Conservation (phyloP, 129 eudicot genomes). For the Tanacetum coccineum region DNA sequence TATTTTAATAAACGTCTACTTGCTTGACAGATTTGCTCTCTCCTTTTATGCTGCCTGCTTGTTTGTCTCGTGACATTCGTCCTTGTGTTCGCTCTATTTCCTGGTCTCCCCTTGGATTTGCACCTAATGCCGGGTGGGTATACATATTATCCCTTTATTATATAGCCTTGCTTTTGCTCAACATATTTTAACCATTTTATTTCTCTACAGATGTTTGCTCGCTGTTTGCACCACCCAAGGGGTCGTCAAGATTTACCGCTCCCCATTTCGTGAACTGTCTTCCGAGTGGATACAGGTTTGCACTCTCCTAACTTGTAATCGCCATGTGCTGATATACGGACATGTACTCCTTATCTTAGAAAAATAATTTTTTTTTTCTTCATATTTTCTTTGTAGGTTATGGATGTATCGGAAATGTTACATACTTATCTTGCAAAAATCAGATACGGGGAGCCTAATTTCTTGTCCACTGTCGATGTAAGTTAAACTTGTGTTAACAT, state of each 20-base stretch:
- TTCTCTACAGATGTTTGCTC: constrained; percentile 66
- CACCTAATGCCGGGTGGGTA: constrained; percentile 67
- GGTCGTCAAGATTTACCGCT: constrained; percentile 68
- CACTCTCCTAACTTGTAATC: too few relatives aligned
- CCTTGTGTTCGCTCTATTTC: constrained; percentile 81
- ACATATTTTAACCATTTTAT: neutral
- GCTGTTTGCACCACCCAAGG: constrained; percentile 90
- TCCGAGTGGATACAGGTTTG: constrained; percentile 94
- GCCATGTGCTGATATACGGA: too few relatives aligned
- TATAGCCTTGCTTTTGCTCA: too few relatives aligned
- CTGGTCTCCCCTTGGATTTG: constrained; percentile 86
- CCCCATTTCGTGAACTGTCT: constrained; percentile 67
- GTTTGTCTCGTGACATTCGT: constrained; percentile 56
- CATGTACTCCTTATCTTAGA: too few relatives aligned
- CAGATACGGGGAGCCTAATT: constrained; percentile 40
- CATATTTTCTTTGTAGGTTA: constrained; percentile 36
- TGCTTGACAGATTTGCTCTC: constrained; percentile 64
- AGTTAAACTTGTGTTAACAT: constrained; percentile 22
- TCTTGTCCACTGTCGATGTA: constrained; percentile 42
- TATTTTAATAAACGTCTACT: too few relatives aligned
- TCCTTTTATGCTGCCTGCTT: constrained; percentile 49
- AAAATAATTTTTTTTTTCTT: too few relatives aligned
- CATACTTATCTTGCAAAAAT: constrained; percentile 38
- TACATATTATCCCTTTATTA: neutral
- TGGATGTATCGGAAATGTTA: constrained; percentile 67